Percentiles rank a stretch among this genome's conserved stretches.
Conservation (phyloP, 83 land plant species). For the Larix sibirica region DNA sequence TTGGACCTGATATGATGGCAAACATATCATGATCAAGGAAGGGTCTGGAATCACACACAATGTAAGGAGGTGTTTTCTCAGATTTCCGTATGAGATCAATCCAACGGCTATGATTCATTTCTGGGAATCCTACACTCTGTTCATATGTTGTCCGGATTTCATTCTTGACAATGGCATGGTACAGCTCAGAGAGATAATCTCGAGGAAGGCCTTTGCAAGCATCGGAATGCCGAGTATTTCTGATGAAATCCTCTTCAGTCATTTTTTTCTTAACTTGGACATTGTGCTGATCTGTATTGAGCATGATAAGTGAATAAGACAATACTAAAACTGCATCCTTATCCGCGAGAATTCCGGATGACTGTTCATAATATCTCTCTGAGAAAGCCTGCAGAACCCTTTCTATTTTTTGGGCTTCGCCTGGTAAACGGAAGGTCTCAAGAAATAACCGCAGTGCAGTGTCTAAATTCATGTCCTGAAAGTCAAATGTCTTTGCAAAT, state of each 20-base stretch:
- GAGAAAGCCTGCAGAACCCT: slow-evolving; percentile 98
- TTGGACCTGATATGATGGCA: slow-evolving; percentile 97
- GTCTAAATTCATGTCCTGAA: slow-evolving; percentile 89
- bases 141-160: slow-evolving; percentile 87
- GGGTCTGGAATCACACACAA: slow-evolving; percentile 71
- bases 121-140: slow-evolving; percentile 74
- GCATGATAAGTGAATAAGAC: slow-evolving; percentile 95
- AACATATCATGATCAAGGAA: slow-evolving; percentile 97
- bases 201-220: slow-evolving; percentile 91
- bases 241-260: slow-evolving; percentile 98
- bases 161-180: slow-evolving; percentile 87
- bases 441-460: slow-evolving; percentile 90
- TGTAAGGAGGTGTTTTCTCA: slow-evolving; percentile 70
- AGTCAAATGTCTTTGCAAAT: slow-evolving; percentile 96
- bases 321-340: slow-evolving; percentile 94
- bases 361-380: slow-evolving; percentile 94
- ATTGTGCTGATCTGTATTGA: slow-evolving; percentile 98
- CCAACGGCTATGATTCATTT: slow-evolving; percentile 98
- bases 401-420: slow-evolving; percentile 99
- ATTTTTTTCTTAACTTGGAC: slow-evolving; percentile 95
- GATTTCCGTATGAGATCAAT: slow-evolving; percentile 91
- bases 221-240: slow-evolving; percentile 81
- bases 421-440: slow-evolving; percentile 96
- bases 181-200: slow-evolving; percentile 82
- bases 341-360: slow-evolving; percentile 69